Conservation (phyloP, 495 filamentous ascomycete genomes). For the Oidiodendron maius region DNA sequence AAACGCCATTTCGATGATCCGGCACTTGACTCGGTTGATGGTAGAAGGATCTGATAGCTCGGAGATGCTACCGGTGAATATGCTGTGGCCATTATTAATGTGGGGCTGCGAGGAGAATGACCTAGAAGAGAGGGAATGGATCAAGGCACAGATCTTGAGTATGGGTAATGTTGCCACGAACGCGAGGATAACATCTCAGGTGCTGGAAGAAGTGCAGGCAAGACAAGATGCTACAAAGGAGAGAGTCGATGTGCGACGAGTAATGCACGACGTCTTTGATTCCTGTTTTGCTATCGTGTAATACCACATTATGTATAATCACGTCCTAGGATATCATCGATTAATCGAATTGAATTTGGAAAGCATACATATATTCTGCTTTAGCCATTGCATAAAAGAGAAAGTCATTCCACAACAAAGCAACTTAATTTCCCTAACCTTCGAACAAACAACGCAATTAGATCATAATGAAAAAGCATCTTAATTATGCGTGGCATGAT, state of each 20-base stretch:
- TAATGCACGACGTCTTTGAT: conserved; percentile 30
- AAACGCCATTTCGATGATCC: conserved; percentile 29
- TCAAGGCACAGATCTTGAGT: conserved; percentile 30
- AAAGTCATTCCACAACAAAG: too few relatives aligned
- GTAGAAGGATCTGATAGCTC: conserved; percentile 17
- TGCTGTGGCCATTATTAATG: conserved; percentile 38
- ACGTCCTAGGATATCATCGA: not conserved
- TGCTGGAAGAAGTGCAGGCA: conserved; percentile 34
- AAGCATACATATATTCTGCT: too few relatives aligned
- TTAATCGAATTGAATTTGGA: not conserved
- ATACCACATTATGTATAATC: conserved; percentile 7
- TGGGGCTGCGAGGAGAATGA: conserved; percentile 36
- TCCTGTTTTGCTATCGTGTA: conserved; percentile 34
- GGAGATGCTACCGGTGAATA: conserved; percentile 33
- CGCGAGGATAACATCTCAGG: conserved; percentile 32
- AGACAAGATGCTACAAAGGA: conserved; percentile 32
- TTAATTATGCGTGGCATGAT: too few relatives aligned
- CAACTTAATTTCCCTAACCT: too few relatives aligned
- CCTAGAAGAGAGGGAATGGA: conserved; percentile 29
- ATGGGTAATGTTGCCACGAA: conserved; percentile 35
- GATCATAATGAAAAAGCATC: too few relatives aligned
- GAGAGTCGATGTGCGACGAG: conserved; percentile 34
- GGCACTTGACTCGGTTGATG: conserved; percentile 27
- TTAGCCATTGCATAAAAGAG: too few relatives aligned
- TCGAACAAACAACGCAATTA: too few relatives aligned